A percentile compares a stretch with the other conserved stretches of the same genome.
phyloP scores from a whole-genome alignment of 2,329 filamentous ascomycete species.

The Hysterium pulicare region DNA sequence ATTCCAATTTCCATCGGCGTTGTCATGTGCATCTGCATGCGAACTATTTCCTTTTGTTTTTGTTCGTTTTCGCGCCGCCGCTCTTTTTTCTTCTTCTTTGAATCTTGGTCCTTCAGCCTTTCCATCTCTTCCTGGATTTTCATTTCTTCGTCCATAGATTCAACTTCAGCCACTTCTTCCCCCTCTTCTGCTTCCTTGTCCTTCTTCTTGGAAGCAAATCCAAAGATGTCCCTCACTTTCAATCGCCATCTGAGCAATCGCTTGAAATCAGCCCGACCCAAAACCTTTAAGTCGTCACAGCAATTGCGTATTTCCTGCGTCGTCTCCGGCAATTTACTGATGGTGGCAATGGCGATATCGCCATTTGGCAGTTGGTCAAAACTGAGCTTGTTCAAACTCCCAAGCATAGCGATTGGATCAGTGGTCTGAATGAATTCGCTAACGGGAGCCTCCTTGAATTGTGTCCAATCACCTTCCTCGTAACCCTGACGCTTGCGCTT shows the following conservation, averaged over 20 bases:
- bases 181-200: slow-evolving; percentile 48
- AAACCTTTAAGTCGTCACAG: slow-evolving; percentile 80
- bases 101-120: slow-evolving; percentile 74
- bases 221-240: slow-evolving; percentile 85
- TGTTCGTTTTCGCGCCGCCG: slow-evolving; percentile 85
- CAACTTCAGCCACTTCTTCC: slow-evolving; percentile 78
- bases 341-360: slow-evolving; percentile 80
- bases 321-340: slow-evolving; percentile 83
- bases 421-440: slow-evolving; percentile 92
- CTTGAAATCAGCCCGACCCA: slow-evolving; percentile 94
- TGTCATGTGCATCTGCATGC: slow-evolving; percentile 96
- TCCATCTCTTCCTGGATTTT: slow-evolving; percentile 85
- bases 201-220: slow-evolving; percentile 72
- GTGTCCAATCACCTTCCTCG: slow-evolving; percentile 89
- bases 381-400: slow-evolving; percentile 75
- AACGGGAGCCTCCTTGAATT: slow-evolving; percentile 84
- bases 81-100: slow-evolving; percentile 74
- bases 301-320: slow-evolving; percentile 75
- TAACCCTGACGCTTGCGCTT: slow-evolving; percentile 98
- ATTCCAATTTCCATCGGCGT: slow-evolving; percentile 94
- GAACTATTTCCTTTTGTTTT: slow-evolving; percentile 91
- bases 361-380: slow-evolving; percentile 74
- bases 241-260: slow-evolving; percentile 84
- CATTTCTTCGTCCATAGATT: slow-evolving; percentile 91
- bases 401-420: slow-evolving; percentile 90